Evolutionary conservation across 2,329 filamentous ascomycete species (phyloP).

Genomic region (Epichloe typhina): DNA sequence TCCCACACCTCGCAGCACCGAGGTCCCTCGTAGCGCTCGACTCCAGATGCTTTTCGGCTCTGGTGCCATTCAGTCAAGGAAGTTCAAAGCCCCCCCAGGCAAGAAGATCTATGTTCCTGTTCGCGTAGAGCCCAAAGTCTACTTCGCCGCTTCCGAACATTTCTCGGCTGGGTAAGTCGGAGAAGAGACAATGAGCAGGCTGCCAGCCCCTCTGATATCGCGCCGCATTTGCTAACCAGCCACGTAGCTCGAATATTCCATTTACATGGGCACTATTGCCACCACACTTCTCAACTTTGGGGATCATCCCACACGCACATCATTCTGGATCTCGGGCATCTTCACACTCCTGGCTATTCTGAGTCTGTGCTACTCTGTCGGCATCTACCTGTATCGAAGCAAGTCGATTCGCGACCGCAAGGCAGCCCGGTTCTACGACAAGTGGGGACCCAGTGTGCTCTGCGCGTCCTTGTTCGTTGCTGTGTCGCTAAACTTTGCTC

Average conservation of each 20-base stretch:
- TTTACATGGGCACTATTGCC: constrained; percentile 82
- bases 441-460: constrained; percentile 67
- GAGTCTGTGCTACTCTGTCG: constrained; percentile 70
- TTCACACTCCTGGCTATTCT: constrained; percentile 74
- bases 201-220: neutral
- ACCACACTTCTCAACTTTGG: constrained; percentile 76
- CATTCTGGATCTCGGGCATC: constrained; percentile 56
- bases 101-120: constrained; percentile 95
- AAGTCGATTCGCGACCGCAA: constrained; percentile 69
- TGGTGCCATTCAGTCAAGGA: constrained; percentile 41
- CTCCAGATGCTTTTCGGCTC: constrained; percentile 39
- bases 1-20: constrained; percentile 41
- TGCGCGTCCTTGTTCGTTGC: constrained; percentile 62
- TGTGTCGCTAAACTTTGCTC: constrained; percentile 66
- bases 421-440: constrained; percentile 86
- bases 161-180: constrained; percentile 70
- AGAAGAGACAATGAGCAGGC: too few relatives aligned
- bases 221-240: constrained; percentile 9
- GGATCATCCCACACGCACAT: constrained; percentile 37
- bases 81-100: constrained; percentile 62
- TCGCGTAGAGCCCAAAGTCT: constrained; percentile 93
- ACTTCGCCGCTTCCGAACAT: constrained; percentile 90
- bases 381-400: constrained; percentile 79
- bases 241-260: constrained; percentile 76
- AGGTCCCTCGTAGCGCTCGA: constrained; percentile 44